A percentile compares a stretch with the other conserved stretches of the same genome.
Conservation (phyloP, 352 stramenopile species). For the Pythium sp. region DNA sequence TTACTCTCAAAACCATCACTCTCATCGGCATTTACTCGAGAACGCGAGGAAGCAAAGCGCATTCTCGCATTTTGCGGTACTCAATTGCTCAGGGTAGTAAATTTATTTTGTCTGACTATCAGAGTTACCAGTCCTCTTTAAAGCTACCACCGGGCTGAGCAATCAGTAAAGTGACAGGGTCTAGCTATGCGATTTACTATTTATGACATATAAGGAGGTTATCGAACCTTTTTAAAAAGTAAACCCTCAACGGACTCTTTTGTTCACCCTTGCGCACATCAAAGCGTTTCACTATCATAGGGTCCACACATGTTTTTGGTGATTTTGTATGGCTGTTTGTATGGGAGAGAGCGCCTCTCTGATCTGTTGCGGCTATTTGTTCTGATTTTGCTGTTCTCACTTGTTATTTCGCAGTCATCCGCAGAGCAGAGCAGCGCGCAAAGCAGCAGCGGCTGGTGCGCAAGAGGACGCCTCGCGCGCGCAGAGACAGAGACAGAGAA, state of each 20-base stretch:
- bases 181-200: background rate
- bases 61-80: background rate
- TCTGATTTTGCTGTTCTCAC: background rate
- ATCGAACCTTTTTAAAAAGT: background rate
- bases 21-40: background rate
- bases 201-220: background rate
- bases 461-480: constrained; percentile 1
- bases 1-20: background rate
- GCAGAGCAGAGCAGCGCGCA: background rate
- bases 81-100: no score
- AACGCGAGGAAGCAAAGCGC: background rate
- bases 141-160: background rate
- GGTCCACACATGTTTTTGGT: background rate
- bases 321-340: constrained; percentile 4
- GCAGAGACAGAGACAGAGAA: constrained; percentile 1
- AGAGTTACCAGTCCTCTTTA: background rate
- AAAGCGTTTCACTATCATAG: background rate
- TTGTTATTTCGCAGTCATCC: background rate
- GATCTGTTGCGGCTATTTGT: background rate
- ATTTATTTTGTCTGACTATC: no score
- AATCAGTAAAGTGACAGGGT: background rate
- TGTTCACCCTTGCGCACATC: background rate
- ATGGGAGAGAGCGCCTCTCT: constrained; percentile 1
- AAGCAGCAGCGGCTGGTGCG: constrained; percentile 2
- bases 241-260: background rate